These are phyloP conservation scores for Gossypium raimondii DNA, from an alignment of 345 rosid species.

Conservation along the genomic window DNA sequence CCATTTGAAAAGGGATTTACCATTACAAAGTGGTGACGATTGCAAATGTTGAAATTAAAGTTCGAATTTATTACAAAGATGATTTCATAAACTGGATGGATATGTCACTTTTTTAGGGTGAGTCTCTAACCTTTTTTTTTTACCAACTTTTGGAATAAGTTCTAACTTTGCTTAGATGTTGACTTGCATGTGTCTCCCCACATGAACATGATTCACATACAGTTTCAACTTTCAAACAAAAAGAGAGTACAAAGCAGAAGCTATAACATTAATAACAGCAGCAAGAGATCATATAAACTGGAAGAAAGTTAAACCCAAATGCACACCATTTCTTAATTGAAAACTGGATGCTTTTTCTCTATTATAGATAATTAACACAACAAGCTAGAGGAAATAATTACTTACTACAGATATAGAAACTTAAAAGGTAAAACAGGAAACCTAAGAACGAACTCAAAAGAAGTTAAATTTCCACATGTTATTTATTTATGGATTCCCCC, in stretches of 20 bases:
- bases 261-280: neutral
- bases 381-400: neutral
- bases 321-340: neutral
- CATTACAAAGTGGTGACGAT: conserved; percentile 2
- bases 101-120: too few species aligned
- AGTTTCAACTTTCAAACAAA: neutral
- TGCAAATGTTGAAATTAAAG: neutral
- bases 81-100: too few species aligned
- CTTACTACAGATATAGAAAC: neutral
- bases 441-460: neutral
- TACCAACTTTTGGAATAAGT: conserved; percentile 16
- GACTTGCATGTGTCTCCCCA: conserved; percentile 29
- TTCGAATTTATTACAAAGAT: too few species aligned
- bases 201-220: conserved; percentile 22
- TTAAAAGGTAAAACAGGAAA: neutral
- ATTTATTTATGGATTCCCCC: conserved; percentile 18
- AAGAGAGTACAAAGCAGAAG: neutral
- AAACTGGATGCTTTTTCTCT: neutral
- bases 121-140: neutral
- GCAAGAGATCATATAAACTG: neutral
- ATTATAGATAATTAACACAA: neutral
- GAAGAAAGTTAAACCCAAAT: neutral
- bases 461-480: conserved; percentile 16
- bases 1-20: conserved; percentile 23
- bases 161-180: conserved; percentile 19